These are phyloP conservation scores for Angomonas deanei DNA, from an alignment of 208 protist genomes.

Conservation along the genomic window DNA sequence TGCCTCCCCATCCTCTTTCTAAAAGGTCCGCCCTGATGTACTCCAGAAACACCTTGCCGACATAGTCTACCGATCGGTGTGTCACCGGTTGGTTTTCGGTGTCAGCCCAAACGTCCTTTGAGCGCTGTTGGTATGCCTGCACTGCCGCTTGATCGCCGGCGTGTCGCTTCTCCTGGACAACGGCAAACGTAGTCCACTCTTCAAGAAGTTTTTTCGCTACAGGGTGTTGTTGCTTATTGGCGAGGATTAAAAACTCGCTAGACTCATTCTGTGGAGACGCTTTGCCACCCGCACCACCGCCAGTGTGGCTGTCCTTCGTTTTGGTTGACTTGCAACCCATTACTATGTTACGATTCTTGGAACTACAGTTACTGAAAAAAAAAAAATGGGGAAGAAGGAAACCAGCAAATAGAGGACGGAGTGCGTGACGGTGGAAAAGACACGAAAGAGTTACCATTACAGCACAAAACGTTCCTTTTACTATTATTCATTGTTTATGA, in stretches of 20 bases:
- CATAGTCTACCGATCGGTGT: conserved; percentile 71
- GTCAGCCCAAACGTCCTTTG: conserved; percentile 68
- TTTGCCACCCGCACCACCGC: conserved; percentile 1
- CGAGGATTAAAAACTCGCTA: conserved; percentile 47
- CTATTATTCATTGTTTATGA: too few relatives aligned
- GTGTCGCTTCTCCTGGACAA: conserved; percentile 30
- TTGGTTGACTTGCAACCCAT: conserved; percentile 70
- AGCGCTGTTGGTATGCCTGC: conserved; percentile 18
- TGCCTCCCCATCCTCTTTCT: conserved; percentile 65
- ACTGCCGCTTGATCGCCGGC: conserved; percentile 20
- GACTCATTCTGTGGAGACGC: conserved; percentile 15
- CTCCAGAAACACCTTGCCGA: conserved; percentile 81
- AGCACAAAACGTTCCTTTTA: too few relatives aligned
- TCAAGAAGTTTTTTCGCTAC: conserved; percentile 63
- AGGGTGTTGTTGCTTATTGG: conserved; percentile 39
- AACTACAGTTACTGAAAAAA: background rate
- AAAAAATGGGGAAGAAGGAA: too few relatives aligned
- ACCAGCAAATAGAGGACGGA: conserved; percentile 4
- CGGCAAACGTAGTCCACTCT: conserved; percentile 63
- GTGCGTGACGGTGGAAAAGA: too few relatives aligned
- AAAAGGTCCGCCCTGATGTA: conserved; percentile 70
- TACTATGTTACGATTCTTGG: background rate
- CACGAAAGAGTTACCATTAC: too few relatives aligned
- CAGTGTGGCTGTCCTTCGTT: conserved; percentile 22
- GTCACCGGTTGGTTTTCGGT: conserved; percentile 36